These are phyloP conservation scores for Malus domestica DNA, from an alignment of 306 rosid species.

Conservation along the genomic window ASM211411v1 NC_041794.1:23830001-23830500, in stretches of 20 bases:
- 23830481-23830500: neutral
- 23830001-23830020: neutral
- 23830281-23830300: neutral
- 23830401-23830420: neutral
- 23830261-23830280: neutral
- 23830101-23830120: conserved; percentile 74
- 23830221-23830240: neutral
- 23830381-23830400: neutral
- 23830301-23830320: neutral
- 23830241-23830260: neutral
- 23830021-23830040: neutral
- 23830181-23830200: neutral
- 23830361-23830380: neutral
- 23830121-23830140: conserved; percentile 81
- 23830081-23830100: conserved; percentile 78
- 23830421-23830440: neutral
- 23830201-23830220: neutral
- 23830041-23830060: conserved; percentile 53
- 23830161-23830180: neutral
- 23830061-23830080: conserved; percentile 94
- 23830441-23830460: neutral
- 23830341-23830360: neutral
- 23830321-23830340: neutral
- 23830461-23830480: neutral
- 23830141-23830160: neutral